Base-by-base conservation (phyloP, 345 rosid genomes). In the Hibiscus mutabilis region DNA sequence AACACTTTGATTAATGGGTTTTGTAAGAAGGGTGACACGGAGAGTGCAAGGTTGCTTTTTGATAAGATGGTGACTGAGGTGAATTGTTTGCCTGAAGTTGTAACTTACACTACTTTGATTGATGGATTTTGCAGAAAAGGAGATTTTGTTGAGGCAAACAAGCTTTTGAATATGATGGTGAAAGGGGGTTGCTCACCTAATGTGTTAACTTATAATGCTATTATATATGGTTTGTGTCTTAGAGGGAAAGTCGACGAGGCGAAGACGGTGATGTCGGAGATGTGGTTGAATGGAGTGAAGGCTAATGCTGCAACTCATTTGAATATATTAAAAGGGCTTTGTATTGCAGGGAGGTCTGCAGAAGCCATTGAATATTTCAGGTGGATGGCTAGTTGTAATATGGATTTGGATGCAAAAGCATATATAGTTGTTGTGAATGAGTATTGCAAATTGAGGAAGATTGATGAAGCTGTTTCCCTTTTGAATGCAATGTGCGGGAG, bases 71-170 rank as follows among this genome's bases (percentile, higher is more conserved):
- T 73, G 44, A 66, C 5, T 8, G 73, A 72, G 24, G 35, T 31
- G 35, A 3, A 70, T 60, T 77, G 76, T 71, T 75, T 73, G 65
- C 83, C 83, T 2, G 68, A 75, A 73, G 51, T 64, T 4, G 75
- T 84, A 10, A 75, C 87, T 70, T 84, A 75, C 53, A 75, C 74
- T 46, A 74, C 81, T 66, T 49, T 84, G 77, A 77, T 81, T 44
- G 80, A 84, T 75, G 83, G 87, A 9, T 73, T 52, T 61, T 84
- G 84, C 70, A 81, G 77, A 69, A 81, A 57, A 58, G 87, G 82
- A 33, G 78, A 81, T 8, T 75, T 81, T 3, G 78, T 79, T 18
- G 77, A 79, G 79, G 84, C 83, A 14, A 73, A 24, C 75, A 73
- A 49, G 61, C 73, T 60, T 63, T 24, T 79, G 76, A 55, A 66